These are phyloP conservation scores for Ramaria sp. DNA, from an alignment of 768 basidiomycete genomes.

Conservation along the genomic window DNA sequence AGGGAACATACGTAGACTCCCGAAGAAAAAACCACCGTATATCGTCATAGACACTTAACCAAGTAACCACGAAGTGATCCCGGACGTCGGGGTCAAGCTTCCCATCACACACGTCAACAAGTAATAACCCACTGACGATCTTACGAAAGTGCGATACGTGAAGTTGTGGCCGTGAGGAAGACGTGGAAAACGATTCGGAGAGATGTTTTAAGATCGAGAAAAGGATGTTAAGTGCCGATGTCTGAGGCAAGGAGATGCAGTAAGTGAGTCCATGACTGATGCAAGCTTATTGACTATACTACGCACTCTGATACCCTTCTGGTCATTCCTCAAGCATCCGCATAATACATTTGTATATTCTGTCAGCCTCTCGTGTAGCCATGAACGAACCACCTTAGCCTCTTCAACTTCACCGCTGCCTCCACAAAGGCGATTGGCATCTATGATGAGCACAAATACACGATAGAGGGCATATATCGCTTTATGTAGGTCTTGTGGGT, in stretches of 20 bases:
- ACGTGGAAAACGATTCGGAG: conserved; percentile 30
- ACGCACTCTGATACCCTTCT: conserved; percentile 63
- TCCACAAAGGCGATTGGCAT: conserved; percentile 42
- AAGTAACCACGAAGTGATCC: conserved; percentile 53
- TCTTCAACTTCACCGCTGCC: conserved; percentile 41
- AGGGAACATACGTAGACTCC: conserved; percentile 50
- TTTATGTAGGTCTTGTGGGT: conserved; percentile 54
- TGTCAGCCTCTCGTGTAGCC: conserved; percentile 71
- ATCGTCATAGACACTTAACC: conserved; percentile 73
- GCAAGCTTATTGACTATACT: neutral
- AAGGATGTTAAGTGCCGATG: conserved; percentile 60
- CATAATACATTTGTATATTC: conserved; percentile 59
- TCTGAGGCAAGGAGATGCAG: conserved; percentile 29
- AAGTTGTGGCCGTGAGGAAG: conserved; percentile 45
- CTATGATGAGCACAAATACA: conserved; percentile 55
- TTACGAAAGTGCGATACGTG: conserved; percentile 59
- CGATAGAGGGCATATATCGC: conserved; percentile 77
- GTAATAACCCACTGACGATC: conserved; percentile 46
- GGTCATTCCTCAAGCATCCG: conserved; percentile 66
- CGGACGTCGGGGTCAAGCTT: conserved; percentile 49
- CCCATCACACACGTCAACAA: conserved; percentile 22
- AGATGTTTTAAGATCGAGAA: conserved; percentile 70
- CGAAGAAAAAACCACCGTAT: conserved; percentile 84
- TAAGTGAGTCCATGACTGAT: neutral
- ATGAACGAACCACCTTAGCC: conserved; percentile 52